Base-by-base conservation (phyloP, 1,284 basidiomycete genomes). In the Volvariella volvacea region DNA sequence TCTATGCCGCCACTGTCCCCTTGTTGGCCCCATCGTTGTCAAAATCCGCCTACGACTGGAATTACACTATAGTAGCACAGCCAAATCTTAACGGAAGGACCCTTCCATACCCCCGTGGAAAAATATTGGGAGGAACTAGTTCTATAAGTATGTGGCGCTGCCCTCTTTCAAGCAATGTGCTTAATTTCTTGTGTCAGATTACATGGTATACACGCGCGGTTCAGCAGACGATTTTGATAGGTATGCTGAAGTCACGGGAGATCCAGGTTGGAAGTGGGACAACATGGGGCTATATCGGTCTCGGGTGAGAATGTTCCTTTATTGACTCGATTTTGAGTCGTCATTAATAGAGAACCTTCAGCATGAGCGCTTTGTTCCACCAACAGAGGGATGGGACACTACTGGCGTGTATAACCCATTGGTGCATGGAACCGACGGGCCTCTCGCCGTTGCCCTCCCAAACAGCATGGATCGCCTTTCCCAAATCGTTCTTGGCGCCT, bases 381-480 rank as follows among this genome's bases (percentile, higher is more conserved):
- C 64, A 1, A 51, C 50, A 16, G 64, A 66, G 46, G 51, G 53
- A 6, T 62, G 61, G 39, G 52, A 61, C 46, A 61, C 53, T 1
- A 50, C 58, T 22, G 59, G 57, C 30, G 51, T 63, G 45, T 56
- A 57, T 41, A 50, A 62, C 37, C 59, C 63, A 1, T 37, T 49
- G 1, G 47, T 58, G 3, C 67, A 69, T 48, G 58, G 63, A 2
- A 50, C 46, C 39, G 49, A 45, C 20, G 71, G 67, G 3, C 6
- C 25, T 12, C 52, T 65, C 4, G 49, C 56, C 4, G n/a, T n/a
- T n/a, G n/a, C n/a, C n/a, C 50, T 71, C 14, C 59, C 60, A 2
- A 63, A 63, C 1, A 12, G 48, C 53, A 8, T 48, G 55, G 1
- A 53, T 67, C 4, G 70, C n/a, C n/a, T n/a, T n/a, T n/a, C 72